Conservation (phyloP, 352 stramenopile species). For the Achlya hypogyna region DNA sequence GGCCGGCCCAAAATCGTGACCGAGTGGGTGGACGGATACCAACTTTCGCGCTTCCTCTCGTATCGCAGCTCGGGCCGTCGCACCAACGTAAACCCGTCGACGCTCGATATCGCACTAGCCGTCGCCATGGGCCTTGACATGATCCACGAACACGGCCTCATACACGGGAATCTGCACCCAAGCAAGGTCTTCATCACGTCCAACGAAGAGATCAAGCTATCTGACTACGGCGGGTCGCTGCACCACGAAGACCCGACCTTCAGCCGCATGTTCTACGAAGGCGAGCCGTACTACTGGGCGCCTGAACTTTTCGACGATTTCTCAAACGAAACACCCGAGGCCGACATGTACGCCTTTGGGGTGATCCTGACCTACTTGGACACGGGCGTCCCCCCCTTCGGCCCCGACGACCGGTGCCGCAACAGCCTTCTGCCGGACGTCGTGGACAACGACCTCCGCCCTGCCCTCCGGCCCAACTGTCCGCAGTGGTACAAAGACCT, state of each 20-base stretch:
- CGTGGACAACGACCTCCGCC: background rate
- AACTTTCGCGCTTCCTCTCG: background rate
- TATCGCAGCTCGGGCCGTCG: background rate
- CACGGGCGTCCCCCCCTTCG: background rate
- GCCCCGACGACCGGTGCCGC: background rate
- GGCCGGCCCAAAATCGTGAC: background rate
- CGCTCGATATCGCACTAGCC: slow-evolving; percentile 21
- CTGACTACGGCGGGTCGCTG: background rate
- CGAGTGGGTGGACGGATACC: background rate
- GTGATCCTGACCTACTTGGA: background rate
- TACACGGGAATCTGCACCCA: background rate
- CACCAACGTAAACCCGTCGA: background rate
- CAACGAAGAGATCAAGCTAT: background rate
- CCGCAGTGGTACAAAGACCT: background rate
- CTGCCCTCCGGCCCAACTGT: background rate
- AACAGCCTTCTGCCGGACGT: background rate
- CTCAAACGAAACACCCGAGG: background rate
- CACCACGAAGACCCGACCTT: background rate
- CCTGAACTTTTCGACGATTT: background rate
- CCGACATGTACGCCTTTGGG: background rate
- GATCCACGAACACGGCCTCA: background rate
- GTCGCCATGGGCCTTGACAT: slow-evolving; percentile 19
- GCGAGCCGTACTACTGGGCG: background rate
- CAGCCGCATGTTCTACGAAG: background rate
- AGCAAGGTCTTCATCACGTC: background rate